Base-by-base conservation (phyloP, 2,329 filamentous ascomycete species). In the Aspergillus sp. region DNA sequence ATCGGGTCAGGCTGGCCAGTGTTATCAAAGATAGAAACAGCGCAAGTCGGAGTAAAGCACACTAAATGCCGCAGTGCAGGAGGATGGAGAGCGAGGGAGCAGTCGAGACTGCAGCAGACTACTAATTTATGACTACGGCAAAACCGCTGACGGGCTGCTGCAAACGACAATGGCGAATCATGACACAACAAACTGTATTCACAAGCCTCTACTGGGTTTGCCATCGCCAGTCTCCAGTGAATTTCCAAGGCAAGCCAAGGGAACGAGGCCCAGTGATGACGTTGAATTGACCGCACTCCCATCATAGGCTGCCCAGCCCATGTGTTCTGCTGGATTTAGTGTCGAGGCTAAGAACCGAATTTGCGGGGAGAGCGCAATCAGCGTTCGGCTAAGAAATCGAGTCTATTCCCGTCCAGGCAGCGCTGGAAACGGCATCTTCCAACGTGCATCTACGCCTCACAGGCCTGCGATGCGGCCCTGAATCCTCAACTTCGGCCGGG, bases 191-290 rank as follows among this genome's bases (percentile, higher is more conserved):
- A 56, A 51, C 27, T 51, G 44, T 45, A 51, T 39, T n/a, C 15
- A 12, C 22, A 39, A 13, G 24, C 27, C 33, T 41, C 33, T 20
- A 30, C 33, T 41, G 33, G 51, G 40, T n/a, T n/a, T 39, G 45
- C 44, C 41, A 48, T 58, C 41, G 53, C 39, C 13, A 33, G 41
- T n/a, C 22, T 34, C 13, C 41, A 51, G 27, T 41, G 27, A 49
- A 51, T 37, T 59, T 37, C 46, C 42, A 58, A 58, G 24, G 37
- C 54, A 58, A 56, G 56, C 46, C 58, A 59, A 62, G 41, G 63
- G 61, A 61, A 62, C 49, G 46, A 33, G 22, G 12, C 15, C 17
- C 17, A 60, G 58, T 64, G 58, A 62, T 65, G 63, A 65, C 63
- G 63, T 65, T 58, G 58, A 58, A 61, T 59, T 57, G 61, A 57